Evolutionary conservation across 2,329 filamentous ascomycete species (phyloP).

Genomic region (Chaetomiaceae sp.): DNA sequence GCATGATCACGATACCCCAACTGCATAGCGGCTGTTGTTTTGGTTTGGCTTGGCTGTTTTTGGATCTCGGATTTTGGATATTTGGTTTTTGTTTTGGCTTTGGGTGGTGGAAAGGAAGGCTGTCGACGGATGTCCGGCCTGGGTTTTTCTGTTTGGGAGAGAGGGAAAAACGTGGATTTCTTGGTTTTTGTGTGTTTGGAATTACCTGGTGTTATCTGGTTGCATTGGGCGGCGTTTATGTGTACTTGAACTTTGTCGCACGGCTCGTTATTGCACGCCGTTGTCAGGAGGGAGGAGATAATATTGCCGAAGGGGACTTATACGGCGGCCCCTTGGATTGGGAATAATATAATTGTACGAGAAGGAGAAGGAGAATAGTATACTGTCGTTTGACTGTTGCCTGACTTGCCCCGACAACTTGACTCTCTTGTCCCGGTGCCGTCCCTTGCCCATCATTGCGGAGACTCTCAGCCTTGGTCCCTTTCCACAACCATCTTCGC

Average conservation of each 20-base stretch:
- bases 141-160: conserved; percentile 1
- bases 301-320: neutral
- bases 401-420: neutral
- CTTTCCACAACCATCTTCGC: no score
- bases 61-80: conserved; percentile 10
- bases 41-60: conserved; percentile 29
- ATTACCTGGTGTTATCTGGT: conserved; percentile 3
- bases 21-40: conserved; percentile 53
- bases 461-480: no score
- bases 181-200: neutral
- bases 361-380: no score
- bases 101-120: neutral
- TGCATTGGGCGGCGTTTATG: conserved; percentile 24
- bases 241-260: neutral
- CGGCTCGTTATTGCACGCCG: neutral
- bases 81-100: neutral
- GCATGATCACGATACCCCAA: conserved; percentile 42
- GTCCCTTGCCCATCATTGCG: no score
- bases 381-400: no score
- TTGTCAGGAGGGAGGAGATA: neutral
- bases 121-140: conserved; percentile 6
- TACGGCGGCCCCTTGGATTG: neutral
- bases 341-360: neutral
- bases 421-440: no score
- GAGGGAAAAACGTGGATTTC: conserved; percentile 12